Conservation (phyloP, 2,329 filamentous ascomycete species). For the Sporothrix humicola region DNA sequence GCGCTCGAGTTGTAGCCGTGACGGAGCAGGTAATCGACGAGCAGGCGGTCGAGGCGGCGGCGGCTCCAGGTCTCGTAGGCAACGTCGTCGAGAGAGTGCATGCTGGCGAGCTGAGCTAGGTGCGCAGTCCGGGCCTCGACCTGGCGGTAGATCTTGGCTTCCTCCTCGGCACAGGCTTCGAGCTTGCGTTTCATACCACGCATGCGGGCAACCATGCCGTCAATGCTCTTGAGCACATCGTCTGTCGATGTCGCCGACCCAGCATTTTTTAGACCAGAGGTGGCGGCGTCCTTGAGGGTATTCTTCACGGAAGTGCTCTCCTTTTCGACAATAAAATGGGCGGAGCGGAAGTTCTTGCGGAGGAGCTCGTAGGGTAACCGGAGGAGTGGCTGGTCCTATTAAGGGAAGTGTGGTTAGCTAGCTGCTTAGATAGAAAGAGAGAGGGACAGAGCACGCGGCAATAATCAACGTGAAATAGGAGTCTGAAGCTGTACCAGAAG, state of each 20-base stretch:
- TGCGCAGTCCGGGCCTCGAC: constrained; percentile 78
- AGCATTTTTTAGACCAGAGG: constrained; percentile 65
- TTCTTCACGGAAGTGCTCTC: constrained; percentile 68
- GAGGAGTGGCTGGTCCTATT: constrained; percentile 88
- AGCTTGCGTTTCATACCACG: constrained; percentile 89
- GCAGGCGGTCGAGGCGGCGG: constrained; percentile 76
- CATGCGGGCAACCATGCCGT: constrained; percentile 84
- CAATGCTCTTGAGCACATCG: constrained; percentile 79
- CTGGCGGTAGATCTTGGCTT: constrained; percentile 75
- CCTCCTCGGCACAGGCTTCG: constrained; percentile 75
- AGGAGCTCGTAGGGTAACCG: constrained; percentile 91
- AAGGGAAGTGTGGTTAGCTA: not conserved
- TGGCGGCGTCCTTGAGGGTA: constrained; percentile 66
- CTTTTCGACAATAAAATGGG: constrained; percentile 77
- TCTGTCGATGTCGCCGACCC: constrained; percentile 65
- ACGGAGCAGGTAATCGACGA: constrained; percentile 91
- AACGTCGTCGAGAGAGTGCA: constrained; percentile 84
- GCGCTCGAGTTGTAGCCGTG: constrained; percentile 83
- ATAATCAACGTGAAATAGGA: not conserved
- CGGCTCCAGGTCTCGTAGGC: constrained; percentile 93
- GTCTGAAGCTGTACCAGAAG: constrained; percentile 64
- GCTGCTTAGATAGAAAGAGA: not conserved
- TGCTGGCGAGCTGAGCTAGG: constrained; percentile 77
- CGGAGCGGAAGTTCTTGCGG: constrained; percentile 90
- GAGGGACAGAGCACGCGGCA: not conserved